Base-by-base conservation (phyloP, 2,329 filamentous ascomycete genomes). In the Westerdykella aurantiaca region DNA sequence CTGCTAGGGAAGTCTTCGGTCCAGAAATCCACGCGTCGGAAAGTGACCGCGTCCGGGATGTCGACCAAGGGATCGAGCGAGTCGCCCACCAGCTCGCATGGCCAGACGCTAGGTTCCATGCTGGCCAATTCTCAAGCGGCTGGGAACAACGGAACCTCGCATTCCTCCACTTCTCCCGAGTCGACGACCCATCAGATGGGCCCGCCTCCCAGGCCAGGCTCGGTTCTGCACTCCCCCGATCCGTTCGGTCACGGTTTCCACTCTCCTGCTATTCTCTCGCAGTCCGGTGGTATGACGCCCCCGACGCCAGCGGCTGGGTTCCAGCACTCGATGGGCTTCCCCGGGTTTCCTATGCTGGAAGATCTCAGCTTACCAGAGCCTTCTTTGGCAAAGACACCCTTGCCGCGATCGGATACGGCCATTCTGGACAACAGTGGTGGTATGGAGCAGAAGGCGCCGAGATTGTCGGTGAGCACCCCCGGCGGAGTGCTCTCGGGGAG, bases 241-340 rank as follows among this genome's bases (percentile, higher is more conserved):
- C 41, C 45, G 29, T 38, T 33, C 10, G 39, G 11, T 23, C 53
- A 56, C 42, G 51, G 52, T 7, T 45, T 67, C 1, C 25, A 29
- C 25, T 60, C 60, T 14, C 68, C 41, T 10, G 89, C 88, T 1
- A 95, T 29, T 12, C 25, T 29, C 7, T 29, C 25, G 7, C 25
- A 29, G 11, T 21, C 18, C 6, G 25, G 25, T 7, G 25, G 25
- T 29, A 29, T 29, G 25, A 29, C 25, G 2, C 25, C 89, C 0
- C 89, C 89, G 1, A 88, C 90, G 7, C 95, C 89, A 6, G 70
- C 95, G 46, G 95, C 96, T 86, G 67, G 68, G 34, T 60, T 71
- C 17, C 61, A 68, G n/a, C 60, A 64, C 16, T 67, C 65, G 7
- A 63, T 65, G 7, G 57, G 53, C n/a, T 64, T 66, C 42, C 51